Base-by-base conservation (phyloP, 805 yeast species). In the Metschnikowia colocasiae region DNA sequence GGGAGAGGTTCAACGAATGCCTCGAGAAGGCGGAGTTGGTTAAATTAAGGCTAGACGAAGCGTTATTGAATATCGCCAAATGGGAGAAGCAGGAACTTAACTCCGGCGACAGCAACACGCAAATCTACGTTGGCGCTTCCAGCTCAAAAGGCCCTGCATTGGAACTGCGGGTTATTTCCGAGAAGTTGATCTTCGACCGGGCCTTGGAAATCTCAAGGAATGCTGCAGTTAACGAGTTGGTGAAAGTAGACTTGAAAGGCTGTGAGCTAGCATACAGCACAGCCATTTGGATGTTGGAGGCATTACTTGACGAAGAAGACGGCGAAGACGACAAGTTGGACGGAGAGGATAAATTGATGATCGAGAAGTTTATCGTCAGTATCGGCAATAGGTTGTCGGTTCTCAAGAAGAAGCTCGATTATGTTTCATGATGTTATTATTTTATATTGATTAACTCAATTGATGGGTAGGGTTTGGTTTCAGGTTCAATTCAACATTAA, bases 281-380 rank as follows among this genome's bases (percentile, higher is more conserved):
- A 0, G 83, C 97, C 0, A 80, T 92, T 44, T 92, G 97, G 97
- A 89, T 92, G 97, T 71, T 92, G 59, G 95, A 89, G 61, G 89
- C 96, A 1, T 70, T 92, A 23, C 65, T 90, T 45, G 92, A 85
- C 49, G 73, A 67, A 15, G 51, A 52, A 15, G 41, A 46, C 18
- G 46, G 62, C 22, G 59, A 61, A 9, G 72, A 65, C 13, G 72
- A 67, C 20, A 75, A 64, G 50, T 70, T 91, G 49, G 95, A 87
- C 59, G 77, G 72, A 4, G 88, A 83, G 42, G 98, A 92, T 63
- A 71, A 71, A 43, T 78, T 74, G 37, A 84, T 87, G 65, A 88
- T 92, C 43, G 88, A 85, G 61, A 82, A 82, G 64, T 88, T 91
- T 60, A 84, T 90, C 55, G 79, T 80, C 47, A 85, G 95, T 63